Base-by-base conservation (phyloP, 257 asterid genomes). In the Solanum pimpinellifolium region DNA sequence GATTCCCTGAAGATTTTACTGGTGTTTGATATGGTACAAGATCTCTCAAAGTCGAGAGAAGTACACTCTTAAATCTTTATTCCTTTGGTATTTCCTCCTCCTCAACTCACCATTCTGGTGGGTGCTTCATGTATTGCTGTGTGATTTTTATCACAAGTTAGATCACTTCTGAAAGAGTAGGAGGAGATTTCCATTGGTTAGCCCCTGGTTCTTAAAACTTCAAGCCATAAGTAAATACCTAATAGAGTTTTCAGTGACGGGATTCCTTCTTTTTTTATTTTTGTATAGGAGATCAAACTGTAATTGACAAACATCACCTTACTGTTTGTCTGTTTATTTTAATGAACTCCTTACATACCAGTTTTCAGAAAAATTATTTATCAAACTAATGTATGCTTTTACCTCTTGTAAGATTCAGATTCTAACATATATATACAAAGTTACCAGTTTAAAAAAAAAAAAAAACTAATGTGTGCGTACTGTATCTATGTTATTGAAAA, bases 1-100 rank as follows among this genome's bases (percentile, higher is more conserved):
- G 86, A 73, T 88, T 85, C 73, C 47, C 83, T 90, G 95, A 91
- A 91, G 92, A 89, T 90, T 82, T 90, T 86, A 86, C 86, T 47
- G 91, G 87, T 88, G 88, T 86, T 81, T 88, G 82, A 85, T 73
- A 44, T 85, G 90, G 88, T 88, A 88, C 85, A 88, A 25, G 73
- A 90, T 88, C 85, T 85, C 88, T 90, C 86, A 78, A 88, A 49
- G 4, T 81, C 20, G 85, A 49, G 85, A 81, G 85, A 27, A 80
- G 42, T 81, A 88, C 88, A 83, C 77, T 56, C 23, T 74, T 60
- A 12, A 12, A 42, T 70, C 84, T 77, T 90, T 78, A 81, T 84
- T 85, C 91, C 90, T 83, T 89, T 82, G 44, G 66, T 25, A 46
- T 46, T 78, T 78, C 65, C 84, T 77, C 65, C 65, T 77, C 31